Conservation (phyloP, 108 stramenopile genomes). For the Cyclotella baltica region DNA sequence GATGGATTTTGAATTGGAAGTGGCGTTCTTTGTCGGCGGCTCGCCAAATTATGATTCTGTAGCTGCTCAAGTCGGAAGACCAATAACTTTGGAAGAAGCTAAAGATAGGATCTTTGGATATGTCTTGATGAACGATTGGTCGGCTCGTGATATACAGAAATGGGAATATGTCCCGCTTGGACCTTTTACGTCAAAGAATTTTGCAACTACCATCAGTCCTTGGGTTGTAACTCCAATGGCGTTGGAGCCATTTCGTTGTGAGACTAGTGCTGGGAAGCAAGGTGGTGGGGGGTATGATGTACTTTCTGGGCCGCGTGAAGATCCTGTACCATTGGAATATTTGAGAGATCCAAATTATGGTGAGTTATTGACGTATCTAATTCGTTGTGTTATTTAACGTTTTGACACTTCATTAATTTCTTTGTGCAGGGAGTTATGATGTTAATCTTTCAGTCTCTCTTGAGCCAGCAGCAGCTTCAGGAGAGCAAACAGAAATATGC, state of each 20-base stretch:
- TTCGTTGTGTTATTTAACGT: no score
- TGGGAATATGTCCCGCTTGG: slow-evolving; percentile 96
- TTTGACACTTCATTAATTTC: no score
- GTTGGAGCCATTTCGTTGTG: slow-evolving; percentile 67
- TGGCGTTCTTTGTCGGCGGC: slow-evolving; percentile 92
- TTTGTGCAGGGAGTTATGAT: slow-evolving; percentile 82
- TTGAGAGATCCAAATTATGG: slow-evolving; percentile 74
- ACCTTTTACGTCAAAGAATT: slow-evolving; percentile 95
- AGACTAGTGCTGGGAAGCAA: slow-evolving; percentile 63
- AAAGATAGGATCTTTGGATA: slow-evolving; percentile 91
- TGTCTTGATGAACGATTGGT: slow-evolving; percentile 95
- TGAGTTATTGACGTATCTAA: no score
- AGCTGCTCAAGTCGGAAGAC: slow-evolving; percentile 46
- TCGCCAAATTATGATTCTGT: slow-evolving; percentile 44
- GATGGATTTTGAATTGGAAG: slow-evolving; percentile 94
- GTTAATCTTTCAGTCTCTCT: slow-evolving; percentile 76
- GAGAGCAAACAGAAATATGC: slow-evolving; percentile 58
- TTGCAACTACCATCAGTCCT: slow-evolving; percentile 88
- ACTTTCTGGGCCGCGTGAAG: slow-evolving; percentile 8
- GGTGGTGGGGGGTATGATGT: slow-evolving; percentile 14
- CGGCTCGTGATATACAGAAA: slow-evolving; percentile 87
- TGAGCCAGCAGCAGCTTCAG: slow-evolving; percentile 46
- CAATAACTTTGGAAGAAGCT: slow-evolving; percentile 78
- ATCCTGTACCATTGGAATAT: slow-evolving; percentile 82
- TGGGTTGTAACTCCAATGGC: slow-evolving; percentile 93